Evolutionary conservation across 2,329 filamentous ascomycete species (phyloP).

Genomic region (Remersonia thermophila): DNA sequence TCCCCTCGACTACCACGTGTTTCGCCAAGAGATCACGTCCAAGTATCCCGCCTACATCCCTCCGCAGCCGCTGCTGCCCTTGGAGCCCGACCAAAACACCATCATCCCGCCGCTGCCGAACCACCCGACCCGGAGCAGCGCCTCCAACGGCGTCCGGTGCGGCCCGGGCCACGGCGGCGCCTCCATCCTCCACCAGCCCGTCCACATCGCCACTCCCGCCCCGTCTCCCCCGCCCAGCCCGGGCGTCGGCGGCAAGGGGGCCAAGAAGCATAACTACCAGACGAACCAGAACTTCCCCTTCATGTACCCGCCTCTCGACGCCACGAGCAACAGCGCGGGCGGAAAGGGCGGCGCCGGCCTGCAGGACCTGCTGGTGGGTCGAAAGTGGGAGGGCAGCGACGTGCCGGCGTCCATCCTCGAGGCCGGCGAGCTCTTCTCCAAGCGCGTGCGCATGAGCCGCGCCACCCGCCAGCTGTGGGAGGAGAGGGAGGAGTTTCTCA

Average conservation of each 20-base stretch:
- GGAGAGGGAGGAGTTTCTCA: slow-evolving; percentile 81
- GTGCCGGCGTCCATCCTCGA: slow-evolving; percentile 91
- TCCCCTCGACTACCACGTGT: slow-evolving; percentile 89
- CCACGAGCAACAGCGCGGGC: slow-evolving; percentile 76
- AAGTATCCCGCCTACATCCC: slow-evolving; percentile 97
- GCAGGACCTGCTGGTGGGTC: slow-evolving; percentile 67
- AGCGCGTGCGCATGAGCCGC: slow-evolving; percentile 78
- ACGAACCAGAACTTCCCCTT: slow-evolving; percentile 99
- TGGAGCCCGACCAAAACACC: slow-evolving; percentile 84
- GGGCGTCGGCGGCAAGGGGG: slow-evolving; percentile 73
- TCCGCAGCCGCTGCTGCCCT: slow-evolving; percentile 66
- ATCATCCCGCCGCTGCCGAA: slow-evolving; percentile 76
- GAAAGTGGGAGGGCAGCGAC: slow-evolving; percentile 86
- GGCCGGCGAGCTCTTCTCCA: slow-evolving; percentile 83
- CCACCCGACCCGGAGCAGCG: slow-evolving; percentile 50
- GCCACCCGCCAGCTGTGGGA: slow-evolving; percentile 92
- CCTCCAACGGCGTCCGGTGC: slow-evolving; percentile 46
- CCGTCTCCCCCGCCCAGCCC: slow-evolving; percentile 93
- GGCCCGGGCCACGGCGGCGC: slow-evolving; percentile 46
- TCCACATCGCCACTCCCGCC: slow-evolving; percentile 96
- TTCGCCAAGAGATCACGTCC: slow-evolving; percentile 90
- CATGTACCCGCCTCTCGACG: slow-evolving; percentile 86
- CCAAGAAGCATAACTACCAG: slow-evolving; percentile 98
- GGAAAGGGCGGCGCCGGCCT: slow-evolving; percentile 75
- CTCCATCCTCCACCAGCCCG: slow-evolving; percentile 88